Evolutionary conservation across 1,284 basidiomycete genomes (phyloP).

Genomic region (Singerocomus inundabilis): DNA sequence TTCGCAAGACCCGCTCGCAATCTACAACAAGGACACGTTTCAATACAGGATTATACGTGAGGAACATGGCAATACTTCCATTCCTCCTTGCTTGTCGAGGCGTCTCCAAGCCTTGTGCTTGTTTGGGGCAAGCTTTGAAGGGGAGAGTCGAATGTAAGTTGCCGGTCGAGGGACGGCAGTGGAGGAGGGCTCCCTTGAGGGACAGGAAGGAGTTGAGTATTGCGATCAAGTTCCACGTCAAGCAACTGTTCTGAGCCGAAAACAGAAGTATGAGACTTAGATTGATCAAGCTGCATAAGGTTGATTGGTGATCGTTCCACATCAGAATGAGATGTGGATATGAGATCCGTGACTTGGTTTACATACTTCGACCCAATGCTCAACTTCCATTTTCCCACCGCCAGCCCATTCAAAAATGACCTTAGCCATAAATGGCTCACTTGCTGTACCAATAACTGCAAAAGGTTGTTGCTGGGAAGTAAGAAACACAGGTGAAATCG

Average conservation of each 20-base stretch:
- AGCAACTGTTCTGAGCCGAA: slow-evolving; percentile 69
- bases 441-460: slow-evolving; percentile 52
- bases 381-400: slow-evolving; percentile 46
- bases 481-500: slow-evolving; percentile 35
- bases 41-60: background rate
- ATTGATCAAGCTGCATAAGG: slow-evolving; percentile 54
- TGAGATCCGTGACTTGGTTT: background rate
- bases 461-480: slow-evolving; percentile 53
- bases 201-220: slow-evolving; percentile 50
- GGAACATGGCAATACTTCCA: slow-evolving; percentile 15
- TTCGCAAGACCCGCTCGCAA: slow-evolving; percentile 41
- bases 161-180: slow-evolving; percentile 31
- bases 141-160: slow-evolving; percentile 5
- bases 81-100: slow-evolving; percentile 16
- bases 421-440: slow-evolving; percentile 62
- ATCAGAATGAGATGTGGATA: background rate
- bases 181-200: slow-evolving; percentile 22
- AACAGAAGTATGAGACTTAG: slow-evolving; percentile 45
- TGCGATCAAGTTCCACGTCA: slow-evolving; percentile 68
- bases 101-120: background rate
- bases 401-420: slow-evolving; percentile 55
- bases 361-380: slow-evolving; percentile 76
- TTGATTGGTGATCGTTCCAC: background rate
- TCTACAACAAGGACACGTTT: slow-evolving; percentile 27
- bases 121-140: background rate